Base-by-base conservation (phyloP, 805 yeast species). In the Pichia insulana region DNA sequence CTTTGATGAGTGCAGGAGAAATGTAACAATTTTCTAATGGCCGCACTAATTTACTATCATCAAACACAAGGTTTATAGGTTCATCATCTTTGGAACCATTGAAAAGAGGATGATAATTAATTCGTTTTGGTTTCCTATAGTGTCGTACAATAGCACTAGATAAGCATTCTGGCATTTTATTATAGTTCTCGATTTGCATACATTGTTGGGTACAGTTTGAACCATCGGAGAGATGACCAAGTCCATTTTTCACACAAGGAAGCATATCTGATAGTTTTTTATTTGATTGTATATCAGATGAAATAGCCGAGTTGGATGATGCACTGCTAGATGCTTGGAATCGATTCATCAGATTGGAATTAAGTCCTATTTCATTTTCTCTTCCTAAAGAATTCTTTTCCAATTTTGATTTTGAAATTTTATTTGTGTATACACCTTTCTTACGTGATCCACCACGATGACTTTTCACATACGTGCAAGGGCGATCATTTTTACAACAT, bases 361-460 rank as follows among this genome's bases (percentile, higher is more conserved):
- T 25, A 39, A 26, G 34, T 22, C 46, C 20, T 36, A 18, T 26
- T 30, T 16, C 15, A 25, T 13, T 19, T 15, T 28, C 33, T 36
- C 8, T 12, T 9, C 13, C 13, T 5, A 8, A 7, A 28, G 5
- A 12, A 7, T 11, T 28, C 15, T 28, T n/a, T 28, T 28, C 15
- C 6, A 5, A 12, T 28, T 4, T 13, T 12, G 27, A 19, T 26
- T 34, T 20, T 31, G 47, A 38, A 33, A 46, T 51, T 37, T 52
- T 61, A 46, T 60, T 65, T 13, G 41, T 31, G 22, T 51, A 52
- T 18, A 68, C 67, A 13, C 78, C 78, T 49, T 68, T 73, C 48
- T 62, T 70, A 36, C 79, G 55, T 7, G 76, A 68, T 1, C 79
- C 79, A 32, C 79, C 79, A 46, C 79, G 55, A 34, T 71, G 67